phyloP scores from a whole-genome alignment of 257 asterid genomes.

The Cruciata laevipes region DNA sequence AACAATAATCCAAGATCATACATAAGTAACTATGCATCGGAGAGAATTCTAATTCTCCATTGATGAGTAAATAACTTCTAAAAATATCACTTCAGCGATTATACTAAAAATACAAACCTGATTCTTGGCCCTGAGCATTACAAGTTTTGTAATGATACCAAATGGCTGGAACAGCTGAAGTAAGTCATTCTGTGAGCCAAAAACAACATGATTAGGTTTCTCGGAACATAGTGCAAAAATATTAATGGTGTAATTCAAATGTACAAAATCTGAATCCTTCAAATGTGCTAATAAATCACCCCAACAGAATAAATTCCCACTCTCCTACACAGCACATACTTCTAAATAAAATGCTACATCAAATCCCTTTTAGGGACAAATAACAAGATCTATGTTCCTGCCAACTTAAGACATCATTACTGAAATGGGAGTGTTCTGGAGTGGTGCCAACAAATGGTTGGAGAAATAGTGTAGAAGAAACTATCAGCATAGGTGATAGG shows the following conservation, averaged over 20 bases:
- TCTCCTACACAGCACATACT: background rate
- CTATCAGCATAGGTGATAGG: background rate
- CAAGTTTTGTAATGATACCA: constrained; percentile 86
- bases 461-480: background rate
- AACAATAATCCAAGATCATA: background rate
- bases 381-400: background rate
- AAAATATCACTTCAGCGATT: constrained; percentile 9
- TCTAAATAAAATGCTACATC: background rate
- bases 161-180: constrained; percentile 98
- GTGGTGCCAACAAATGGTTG: background rate
- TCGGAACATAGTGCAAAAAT: background rate
- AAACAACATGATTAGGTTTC: background rate
- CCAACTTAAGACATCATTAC: background rate
- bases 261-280: background rate
- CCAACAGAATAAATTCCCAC: background rate
- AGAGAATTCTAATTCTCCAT: background rate
- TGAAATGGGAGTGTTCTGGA: background rate
- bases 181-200: constrained; percentile 68
- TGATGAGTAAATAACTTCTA: constrained; percentile 5
- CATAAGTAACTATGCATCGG: background rate
- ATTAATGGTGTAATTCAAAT: background rate
- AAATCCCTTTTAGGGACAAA: background rate
- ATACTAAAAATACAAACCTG: constrained; percentile 49
- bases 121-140: constrained; percentile 96
- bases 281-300: background rate